Conservation (phyloP, 2,329 filamentous ascomycete genomes). For the Paramyrothecium roridum region DNA sequence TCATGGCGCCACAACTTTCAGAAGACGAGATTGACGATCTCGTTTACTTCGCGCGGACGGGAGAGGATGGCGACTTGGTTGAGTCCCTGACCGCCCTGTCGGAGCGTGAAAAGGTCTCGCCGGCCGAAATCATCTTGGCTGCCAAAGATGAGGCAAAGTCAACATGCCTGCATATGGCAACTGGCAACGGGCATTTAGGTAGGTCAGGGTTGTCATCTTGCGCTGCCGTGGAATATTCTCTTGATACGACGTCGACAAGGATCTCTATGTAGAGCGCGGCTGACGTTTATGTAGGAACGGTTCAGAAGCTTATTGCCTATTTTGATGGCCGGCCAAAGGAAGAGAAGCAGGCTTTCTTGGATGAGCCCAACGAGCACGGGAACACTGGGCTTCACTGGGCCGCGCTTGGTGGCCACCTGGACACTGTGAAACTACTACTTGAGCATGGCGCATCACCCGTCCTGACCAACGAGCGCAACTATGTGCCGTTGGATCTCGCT, state of each 20-base stretch:
- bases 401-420: conserved; percentile 81
- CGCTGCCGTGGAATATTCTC: too few species aligned
- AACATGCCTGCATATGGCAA: conserved; percentile 86
- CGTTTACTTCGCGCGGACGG: conserved; percentile 78
- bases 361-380: conserved; percentile 72
- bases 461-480: conserved; percentile 77
- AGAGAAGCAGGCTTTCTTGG: conserved; percentile 53
- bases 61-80: conserved; percentile 69
- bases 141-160: conserved; percentile 74
- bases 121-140: conserved; percentile 63
- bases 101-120: conserved; percentile 55
- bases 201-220: conserved; percentile 18
- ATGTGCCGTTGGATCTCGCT: conserved; percentile 74
- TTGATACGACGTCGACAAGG: too few species aligned
- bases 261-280: too few species aligned
- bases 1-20: conserved; percentile 54
- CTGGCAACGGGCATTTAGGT: conserved; percentile 86
- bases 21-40: conserved; percentile 89
- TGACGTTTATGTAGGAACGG: conserved; percentile 32
- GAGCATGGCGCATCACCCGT: conserved; percentile 74
- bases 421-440: conserved; percentile 73
- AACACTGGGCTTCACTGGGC: conserved; percentile 97
- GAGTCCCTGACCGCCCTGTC: conserved; percentile 56
- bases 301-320: conserved; percentile 38
- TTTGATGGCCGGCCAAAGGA: conserved; percentile 36